A percentile compares a stretch with the other conserved stretches of the same genome.
phyloP scores from a whole-genome alignment of 2,329 filamentous ascomycete genomes.

The Fusarium sp. region DNA sequence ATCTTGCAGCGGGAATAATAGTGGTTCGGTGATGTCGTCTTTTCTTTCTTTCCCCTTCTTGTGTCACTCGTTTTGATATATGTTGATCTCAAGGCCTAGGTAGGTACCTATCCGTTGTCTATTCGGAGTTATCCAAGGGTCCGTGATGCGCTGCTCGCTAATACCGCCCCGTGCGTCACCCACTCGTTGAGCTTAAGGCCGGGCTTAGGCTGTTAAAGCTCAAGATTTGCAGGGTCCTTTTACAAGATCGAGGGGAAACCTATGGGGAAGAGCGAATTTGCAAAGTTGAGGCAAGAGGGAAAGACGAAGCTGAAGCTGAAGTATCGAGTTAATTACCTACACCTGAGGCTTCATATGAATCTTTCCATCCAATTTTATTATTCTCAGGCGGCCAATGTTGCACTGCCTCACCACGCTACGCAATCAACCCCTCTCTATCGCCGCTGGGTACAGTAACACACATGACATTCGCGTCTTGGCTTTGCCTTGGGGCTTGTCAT shows the following conservation, averaged over 20 bases:
- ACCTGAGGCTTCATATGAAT: neutral
- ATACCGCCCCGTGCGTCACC: constrained; percentile 41
- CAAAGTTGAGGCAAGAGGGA: neutral
- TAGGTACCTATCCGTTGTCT: too few relatives aligned
- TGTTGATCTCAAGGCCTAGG: neutral
- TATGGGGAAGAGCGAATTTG: neutral
- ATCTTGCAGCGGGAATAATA: neutral
- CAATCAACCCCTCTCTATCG: constrained; percentile 43
- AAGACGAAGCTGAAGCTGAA: neutral
- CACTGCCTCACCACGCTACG: constrained; percentile 47
- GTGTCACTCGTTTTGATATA: neutral
- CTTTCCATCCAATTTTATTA: neutral
- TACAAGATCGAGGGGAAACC: constrained; percentile 4
- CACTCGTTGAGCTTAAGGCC: constrained; percentile 15
- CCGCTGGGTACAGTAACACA: constrained; percentile 7
- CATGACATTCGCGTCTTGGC: constrained; percentile 36
- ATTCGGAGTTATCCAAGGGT: constrained; percentile 30
- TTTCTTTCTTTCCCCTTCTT: neutral
- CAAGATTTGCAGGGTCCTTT: constrained; percentile 28
- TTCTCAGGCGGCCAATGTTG: constrained; percentile 30
- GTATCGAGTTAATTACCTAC: neutral
- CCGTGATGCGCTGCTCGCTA: constrained; percentile 35
- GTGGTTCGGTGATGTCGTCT: neutral
- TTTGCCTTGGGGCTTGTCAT: constrained; percentile 14
- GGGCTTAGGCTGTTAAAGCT: constrained; percentile 1